Conservation (phyloP, 169 alveolate genomes). For the Neospora caninum region DNA sequence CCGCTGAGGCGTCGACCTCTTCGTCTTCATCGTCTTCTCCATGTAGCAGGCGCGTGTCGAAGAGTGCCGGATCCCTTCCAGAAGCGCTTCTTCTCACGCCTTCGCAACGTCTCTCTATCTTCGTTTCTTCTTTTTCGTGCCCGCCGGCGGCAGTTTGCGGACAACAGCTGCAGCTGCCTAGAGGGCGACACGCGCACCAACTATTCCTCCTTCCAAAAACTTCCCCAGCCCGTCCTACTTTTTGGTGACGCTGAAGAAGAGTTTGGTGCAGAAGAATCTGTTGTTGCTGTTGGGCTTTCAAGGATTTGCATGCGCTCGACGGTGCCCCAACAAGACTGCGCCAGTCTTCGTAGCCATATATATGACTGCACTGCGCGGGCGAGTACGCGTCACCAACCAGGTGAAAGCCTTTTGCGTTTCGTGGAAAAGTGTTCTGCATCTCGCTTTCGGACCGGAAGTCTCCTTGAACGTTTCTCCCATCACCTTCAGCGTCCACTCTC, state of each 20-base stretch:
- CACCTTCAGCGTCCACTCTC: not conserved
- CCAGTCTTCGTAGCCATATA: not conserved
- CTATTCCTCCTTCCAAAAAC: not conserved
- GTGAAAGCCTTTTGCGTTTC: not conserved
- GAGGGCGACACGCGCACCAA: slow-evolving; percentile 23
- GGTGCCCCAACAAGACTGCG: slow-evolving; percentile 21
- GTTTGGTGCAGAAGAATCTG: not conserved
- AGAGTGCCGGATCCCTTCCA: not conserved
- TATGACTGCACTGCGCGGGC: not conserved
- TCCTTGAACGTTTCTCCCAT: not conserved
- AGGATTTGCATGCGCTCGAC: slow-evolving; percentile 3
- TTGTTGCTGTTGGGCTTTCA: slow-evolving; percentile 21
- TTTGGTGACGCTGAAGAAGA: not conserved
- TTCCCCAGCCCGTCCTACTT: not conserved
- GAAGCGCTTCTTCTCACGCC: not conserved
- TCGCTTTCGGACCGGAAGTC: not conserved
- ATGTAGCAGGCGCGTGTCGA: slow-evolving; percentile 13
- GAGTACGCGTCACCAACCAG: not conserved
- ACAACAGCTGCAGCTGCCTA: slow-evolving; percentile 34
- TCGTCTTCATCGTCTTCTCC: slow-evolving; percentile 9
- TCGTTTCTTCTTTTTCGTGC: not conserved
- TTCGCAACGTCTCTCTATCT: not conserved
- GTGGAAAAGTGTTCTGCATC: not conserved
- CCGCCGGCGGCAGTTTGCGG: not conserved
- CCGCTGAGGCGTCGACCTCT: not conserved